Percentiles rank a stretch among this genome's conserved stretches.
Evolutionary conservation across 768 basidiomycete species (phyloP).

Genomic region (Cystoderma amianthinum): DNA sequence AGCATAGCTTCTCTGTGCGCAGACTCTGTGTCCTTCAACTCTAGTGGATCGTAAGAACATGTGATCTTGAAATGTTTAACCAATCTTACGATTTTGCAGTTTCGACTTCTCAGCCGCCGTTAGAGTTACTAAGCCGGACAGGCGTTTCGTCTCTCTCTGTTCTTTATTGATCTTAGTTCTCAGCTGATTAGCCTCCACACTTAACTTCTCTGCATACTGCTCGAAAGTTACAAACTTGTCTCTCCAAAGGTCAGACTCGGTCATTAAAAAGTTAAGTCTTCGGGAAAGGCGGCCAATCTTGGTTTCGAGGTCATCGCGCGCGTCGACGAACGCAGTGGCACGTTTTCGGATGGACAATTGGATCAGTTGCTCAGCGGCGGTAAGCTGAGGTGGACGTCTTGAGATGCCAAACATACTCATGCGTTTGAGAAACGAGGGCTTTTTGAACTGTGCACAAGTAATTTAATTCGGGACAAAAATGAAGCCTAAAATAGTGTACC

Average conservation of each 20-base stretch:
- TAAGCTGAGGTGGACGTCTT: constrained; percentile 67
- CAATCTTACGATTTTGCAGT: constrained; percentile 57
- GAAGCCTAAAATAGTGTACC: constrained; percentile 43
- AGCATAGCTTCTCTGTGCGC: constrained; percentile 74
- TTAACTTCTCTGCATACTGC: constrained; percentile 87
- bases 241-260: constrained; percentile 84
- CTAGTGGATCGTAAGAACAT: constrained; percentile 27
- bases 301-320: constrained; percentile 88
- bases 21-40: constrained; percentile 73
- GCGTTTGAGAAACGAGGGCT: constrained; percentile 81
- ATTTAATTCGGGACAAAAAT: constrained; percentile 3
- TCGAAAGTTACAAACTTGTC: constrained; percentile 94
- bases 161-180: constrained; percentile 87
- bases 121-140: constrained; percentile 72
- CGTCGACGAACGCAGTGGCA: constrained; percentile 92
- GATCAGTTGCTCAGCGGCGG: constrained; percentile 76
- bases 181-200: constrained; percentile 79
- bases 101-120: constrained; percentile 75
- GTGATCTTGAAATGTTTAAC: neutral
- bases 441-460: constrained; percentile 57
- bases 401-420: constrained; percentile 71
- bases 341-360: constrained; percentile 88
- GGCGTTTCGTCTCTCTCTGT: constrained; percentile 79
- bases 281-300: constrained; percentile 86
- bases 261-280: constrained; percentile 87